These are phyloP conservation scores for Bisporella sp. DNA, from an alignment of 2,329 filamentous ascomycete species.

Conservation along the genomic window DNA sequence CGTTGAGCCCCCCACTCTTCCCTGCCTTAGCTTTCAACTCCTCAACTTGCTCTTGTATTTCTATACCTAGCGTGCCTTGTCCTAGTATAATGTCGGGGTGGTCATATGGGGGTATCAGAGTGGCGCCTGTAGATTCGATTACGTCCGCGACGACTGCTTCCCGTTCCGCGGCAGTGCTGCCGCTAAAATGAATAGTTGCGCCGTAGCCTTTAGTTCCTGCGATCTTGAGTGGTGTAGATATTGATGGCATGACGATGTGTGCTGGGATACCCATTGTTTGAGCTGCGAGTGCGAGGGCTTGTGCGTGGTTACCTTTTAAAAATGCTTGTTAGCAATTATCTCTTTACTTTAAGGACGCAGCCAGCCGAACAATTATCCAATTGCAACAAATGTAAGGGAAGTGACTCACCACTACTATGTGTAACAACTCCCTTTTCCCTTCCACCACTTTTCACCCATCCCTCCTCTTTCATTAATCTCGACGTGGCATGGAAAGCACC, in stretches of 20 bases:
- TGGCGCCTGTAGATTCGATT: constrained; percentile 63
- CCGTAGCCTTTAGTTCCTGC: constrained; percentile 74
- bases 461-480: constrained; percentile 55
- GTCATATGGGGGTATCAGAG: constrained; percentile 84
- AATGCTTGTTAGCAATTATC: not conserved
- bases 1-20: constrained; percentile 44
- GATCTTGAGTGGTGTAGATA: constrained; percentile 80
- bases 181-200: constrained; percentile 72
- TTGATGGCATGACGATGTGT: constrained; percentile 88
- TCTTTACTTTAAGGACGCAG: not conserved
- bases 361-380: not conserved
- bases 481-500: constrained; percentile 85
- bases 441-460: constrained; percentile 53
- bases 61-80: constrained; percentile 83
- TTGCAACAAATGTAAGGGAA: not conserved
- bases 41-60: constrained; percentile 68
- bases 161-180: constrained; percentile 72
- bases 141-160: constrained; percentile 70
- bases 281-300: constrained; percentile 84
- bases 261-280: constrained; percentile 66
- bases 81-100: constrained; percentile 88
- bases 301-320: constrained; percentile 77
- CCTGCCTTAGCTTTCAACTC: constrained; percentile 37
- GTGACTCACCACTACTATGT: constrained; percentile 69
- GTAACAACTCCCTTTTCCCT: constrained; percentile 70